Base-by-base conservation (phyloP, 805 yeast genomes). In the Cyberlindnera americana region DNA sequence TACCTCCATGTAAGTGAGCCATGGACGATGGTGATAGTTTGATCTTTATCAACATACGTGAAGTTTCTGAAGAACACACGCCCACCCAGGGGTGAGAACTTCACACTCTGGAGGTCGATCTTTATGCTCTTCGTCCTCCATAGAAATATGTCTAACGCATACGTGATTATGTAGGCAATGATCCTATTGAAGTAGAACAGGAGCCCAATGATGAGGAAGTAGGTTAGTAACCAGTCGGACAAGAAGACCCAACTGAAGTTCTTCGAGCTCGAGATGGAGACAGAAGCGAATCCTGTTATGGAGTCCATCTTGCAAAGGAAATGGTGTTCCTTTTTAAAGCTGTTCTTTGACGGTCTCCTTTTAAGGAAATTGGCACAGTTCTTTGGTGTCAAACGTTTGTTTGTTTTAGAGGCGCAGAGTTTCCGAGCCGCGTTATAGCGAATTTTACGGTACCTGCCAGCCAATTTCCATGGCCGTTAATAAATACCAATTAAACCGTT, bases 1-100 rank as follows among this genome's bases (percentile, higher is more conserved):
- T 88, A 91, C 44, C 95, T 63, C 98, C 98, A 93, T 0, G 95
- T 85, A 19, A 91, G 56, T 50, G 78, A 76, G 1, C 91, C 83
- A 44, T 81, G 80, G 19, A 85, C 71, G 1, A 85, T 69, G 9
- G 87, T 75, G 1, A 87, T 55, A 2, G 95, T 78, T 45, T 78
- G 78, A 61, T 90, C 83, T 35, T 77, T 69, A n/a, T 88, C 83
- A 6, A 85, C 75, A 11, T 86, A 68, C 3, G 84, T 75, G 15
- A 90, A 56, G 58, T 89, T 87, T 49, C 82, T 83, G 54, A 89
- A 78, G 55, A 85, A 77, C 8, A 91, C 40, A 21, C 95, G 72
- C 1, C 98, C 98, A 4, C 89, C 95, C 1, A 93, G 65, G 7
- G 85, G 70, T 1, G 96, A 83, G 4, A 93, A 49, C 55, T 88